Conservation (phyloP, 75 land plant species). For the Cunninghamia lanceolata region DNA sequence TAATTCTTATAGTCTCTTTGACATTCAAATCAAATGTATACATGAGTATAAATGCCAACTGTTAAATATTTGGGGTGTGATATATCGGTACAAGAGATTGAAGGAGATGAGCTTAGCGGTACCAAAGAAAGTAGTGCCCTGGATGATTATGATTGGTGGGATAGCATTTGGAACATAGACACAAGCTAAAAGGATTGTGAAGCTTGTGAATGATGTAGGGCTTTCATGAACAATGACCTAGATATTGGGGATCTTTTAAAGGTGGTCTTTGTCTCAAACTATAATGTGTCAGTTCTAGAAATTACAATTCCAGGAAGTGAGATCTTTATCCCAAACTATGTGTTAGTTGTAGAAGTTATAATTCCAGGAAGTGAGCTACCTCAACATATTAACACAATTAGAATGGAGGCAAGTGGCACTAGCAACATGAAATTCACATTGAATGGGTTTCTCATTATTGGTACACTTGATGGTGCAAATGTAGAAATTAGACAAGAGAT, state of each 20-base stretch:
- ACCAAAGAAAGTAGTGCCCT: slow-evolving; percentile 63
- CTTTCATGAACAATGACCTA: slow-evolving; percentile 85
- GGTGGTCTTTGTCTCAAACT: too few relatives aligned
- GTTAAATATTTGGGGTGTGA: slow-evolving; percentile 80
- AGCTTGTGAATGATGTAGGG: slow-evolving; percentile 90
- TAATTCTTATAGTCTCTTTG: slow-evolving; percentile 74
- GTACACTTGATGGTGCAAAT: slow-evolving; percentile 97
- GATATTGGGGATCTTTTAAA: slow-evolving; percentile 72
- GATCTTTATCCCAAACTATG: slow-evolving; percentile 96
- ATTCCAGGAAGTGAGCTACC: slow-evolving; percentile 97
- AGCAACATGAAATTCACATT: slow-evolving; percentile 99
- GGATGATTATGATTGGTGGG: slow-evolving; percentile 93
- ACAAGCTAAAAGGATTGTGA: slow-evolving; percentile 94
- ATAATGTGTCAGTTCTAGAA: too few relatives aligned
- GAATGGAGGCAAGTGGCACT: slow-evolving; percentile 99
- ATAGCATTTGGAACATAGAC: slow-evolving; percentile 98
- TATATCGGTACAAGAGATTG: slow-evolving; percentile 87
- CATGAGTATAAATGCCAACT: slow-evolving; percentile 97
- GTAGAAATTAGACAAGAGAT: slow-evolving; percentile 97
- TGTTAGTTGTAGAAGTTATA: slow-evolving; percentile 83
- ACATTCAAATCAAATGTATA: slow-evolving; percentile 94
- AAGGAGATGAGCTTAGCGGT: slow-evolving; percentile 84
- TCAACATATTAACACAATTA: slow-evolving; percentile 95
- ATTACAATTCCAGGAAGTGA: too few relatives aligned
- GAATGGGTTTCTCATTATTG: slow-evolving; percentile 94